A percentile compares a stretch with the other conserved stretches of the same genome.
Conservation (phyloP, 2,329 filamentous ascomycete species). For the Phoma sp. region DNA sequence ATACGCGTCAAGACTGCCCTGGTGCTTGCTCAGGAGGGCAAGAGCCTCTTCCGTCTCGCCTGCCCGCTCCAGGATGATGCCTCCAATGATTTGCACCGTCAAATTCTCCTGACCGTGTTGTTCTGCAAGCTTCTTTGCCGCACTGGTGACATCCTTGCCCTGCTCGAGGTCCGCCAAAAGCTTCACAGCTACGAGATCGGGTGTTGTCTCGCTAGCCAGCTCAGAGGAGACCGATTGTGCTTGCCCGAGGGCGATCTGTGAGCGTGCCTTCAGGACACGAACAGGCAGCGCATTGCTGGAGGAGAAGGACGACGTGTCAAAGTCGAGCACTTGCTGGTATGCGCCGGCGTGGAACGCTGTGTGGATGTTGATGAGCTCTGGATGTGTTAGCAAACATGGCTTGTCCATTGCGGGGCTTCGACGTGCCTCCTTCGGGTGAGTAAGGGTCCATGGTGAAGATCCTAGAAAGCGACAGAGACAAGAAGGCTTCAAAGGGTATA, state of each 20-base stretch:
- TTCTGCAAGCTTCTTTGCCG: constrained; percentile 73
- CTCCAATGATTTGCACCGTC: constrained; percentile 80
- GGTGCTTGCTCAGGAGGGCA: constrained; percentile 77
- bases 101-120: constrained; percentile 71
- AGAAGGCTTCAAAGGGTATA: constrained; percentile 6
- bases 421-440: constrained; percentile 65
- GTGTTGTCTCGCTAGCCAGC: constrained; percentile 65
- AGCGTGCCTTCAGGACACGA: constrained; percentile 78
- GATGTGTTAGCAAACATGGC: constrained; percentile 19
- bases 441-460: constrained; percentile 60
- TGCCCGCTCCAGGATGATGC: constrained; percentile 79
- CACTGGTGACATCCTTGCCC: constrained; percentile 53
- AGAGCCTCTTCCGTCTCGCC: constrained; percentile 88
- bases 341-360: constrained; percentile 76
- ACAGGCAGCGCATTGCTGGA: constrained; percentile 77
- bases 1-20: constrained; percentile 79
- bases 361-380: constrained; percentile 71
- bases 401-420: neutral
- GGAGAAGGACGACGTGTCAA: constrained; percentile 80
- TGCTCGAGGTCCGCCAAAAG: constrained; percentile 71
- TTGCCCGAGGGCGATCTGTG: constrained; percentile 82
- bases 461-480: neutral
- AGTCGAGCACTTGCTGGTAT: constrained; percentile 85
- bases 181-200: constrained; percentile 77
- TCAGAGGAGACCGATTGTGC: constrained; percentile 74